Percentiles rank a stretch among this genome's conserved stretches.
Conservation (phyloP, 2,329 filamentous ascomycete species). For the Lachnellula cervina region DNA sequence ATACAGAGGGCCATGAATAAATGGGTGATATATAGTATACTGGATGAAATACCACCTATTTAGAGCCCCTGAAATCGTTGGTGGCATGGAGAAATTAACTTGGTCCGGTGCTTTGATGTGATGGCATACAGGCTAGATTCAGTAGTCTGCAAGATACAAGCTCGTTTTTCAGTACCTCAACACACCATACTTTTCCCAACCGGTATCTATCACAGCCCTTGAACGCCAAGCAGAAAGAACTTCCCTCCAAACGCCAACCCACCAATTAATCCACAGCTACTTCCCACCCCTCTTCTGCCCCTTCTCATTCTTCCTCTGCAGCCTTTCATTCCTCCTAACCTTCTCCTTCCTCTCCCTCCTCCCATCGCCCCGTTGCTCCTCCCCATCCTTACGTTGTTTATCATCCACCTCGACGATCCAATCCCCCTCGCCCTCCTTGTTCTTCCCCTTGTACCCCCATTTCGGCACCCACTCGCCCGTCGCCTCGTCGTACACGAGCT, state of each 20-base stretch:
- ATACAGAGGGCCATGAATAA: too few species aligned
- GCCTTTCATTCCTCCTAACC: slow-evolving; percentile 65
- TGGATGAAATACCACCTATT: too few species aligned
- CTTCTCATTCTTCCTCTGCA: slow-evolving; percentile 62
- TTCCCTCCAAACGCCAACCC: not conserved
- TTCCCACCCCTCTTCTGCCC: slow-evolving; percentile 43
- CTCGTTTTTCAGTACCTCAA: too few species aligned
- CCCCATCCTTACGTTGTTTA: slow-evolving; percentile 61
- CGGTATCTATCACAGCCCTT: too few species aligned
- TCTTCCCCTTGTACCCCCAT: slow-evolving; percentile 91
- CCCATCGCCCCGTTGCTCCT: slow-evolving; percentile 56
- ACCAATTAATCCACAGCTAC: slow-evolving; percentile 11
- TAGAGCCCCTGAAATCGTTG: too few species aligned
- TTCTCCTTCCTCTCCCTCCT: slow-evolving; percentile 62
- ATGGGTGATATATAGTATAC: too few species aligned
- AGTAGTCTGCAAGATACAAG: too few species aligned
- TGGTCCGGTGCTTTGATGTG: too few species aligned
- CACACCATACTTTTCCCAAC: too few species aligned
- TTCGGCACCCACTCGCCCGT: slow-evolving; percentile 85
- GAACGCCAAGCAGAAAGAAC: not conserved
- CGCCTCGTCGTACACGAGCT: slow-evolving; percentile 79
- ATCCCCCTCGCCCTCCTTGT: slow-evolving; percentile 76
- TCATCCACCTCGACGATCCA: slow-evolving; percentile 92
- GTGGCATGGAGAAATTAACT: too few species aligned
- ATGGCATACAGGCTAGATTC: too few species aligned